Evolutionary conservation across 2,329 filamentous ascomycete genomes (phyloP).

Genomic region (Graphiopsis chlorocephala): DNA sequence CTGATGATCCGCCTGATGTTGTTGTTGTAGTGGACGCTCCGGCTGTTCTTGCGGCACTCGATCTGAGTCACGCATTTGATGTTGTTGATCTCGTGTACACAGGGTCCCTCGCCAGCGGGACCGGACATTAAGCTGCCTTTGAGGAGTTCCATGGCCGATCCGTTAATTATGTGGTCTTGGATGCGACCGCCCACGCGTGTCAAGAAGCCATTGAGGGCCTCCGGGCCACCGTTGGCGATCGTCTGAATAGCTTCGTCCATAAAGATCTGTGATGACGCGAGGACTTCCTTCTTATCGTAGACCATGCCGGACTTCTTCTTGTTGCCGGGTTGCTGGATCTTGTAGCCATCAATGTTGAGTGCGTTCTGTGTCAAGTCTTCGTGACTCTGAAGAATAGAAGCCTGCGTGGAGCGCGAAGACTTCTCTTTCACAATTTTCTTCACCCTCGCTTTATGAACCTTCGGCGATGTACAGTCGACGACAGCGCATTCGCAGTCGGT

Average conservation of each 20-base stretch:
- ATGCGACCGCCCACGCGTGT: background rate
- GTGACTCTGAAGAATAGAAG: background rate
- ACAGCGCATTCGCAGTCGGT: background rate
- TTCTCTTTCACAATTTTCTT: constrained; percentile 7
- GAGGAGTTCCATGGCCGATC: background rate
- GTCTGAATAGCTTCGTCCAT: background rate
- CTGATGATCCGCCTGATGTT: background rate
- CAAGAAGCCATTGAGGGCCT: background rate
- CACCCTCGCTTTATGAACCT: background rate
- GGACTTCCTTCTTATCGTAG: background rate
- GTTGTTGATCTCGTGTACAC: background rate
- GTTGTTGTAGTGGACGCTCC: background rate
- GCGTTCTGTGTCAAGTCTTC: background rate
- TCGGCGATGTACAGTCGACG: background rate
- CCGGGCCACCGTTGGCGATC: background rate
- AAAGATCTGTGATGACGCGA: background rate
- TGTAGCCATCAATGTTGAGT: background rate
- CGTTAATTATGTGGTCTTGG: background rate
- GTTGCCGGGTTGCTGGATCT: constrained; percentile 1
- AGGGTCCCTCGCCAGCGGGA: background rate
- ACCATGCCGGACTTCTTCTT: background rate
- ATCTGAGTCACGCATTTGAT: background rate
- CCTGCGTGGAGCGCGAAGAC: background rate
- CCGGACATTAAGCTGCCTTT: background rate
- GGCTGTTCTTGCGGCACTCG: background rate